Base-by-base conservation (phyloP, 139 green algal species). In the Spirogloea muscicola region DNA sequence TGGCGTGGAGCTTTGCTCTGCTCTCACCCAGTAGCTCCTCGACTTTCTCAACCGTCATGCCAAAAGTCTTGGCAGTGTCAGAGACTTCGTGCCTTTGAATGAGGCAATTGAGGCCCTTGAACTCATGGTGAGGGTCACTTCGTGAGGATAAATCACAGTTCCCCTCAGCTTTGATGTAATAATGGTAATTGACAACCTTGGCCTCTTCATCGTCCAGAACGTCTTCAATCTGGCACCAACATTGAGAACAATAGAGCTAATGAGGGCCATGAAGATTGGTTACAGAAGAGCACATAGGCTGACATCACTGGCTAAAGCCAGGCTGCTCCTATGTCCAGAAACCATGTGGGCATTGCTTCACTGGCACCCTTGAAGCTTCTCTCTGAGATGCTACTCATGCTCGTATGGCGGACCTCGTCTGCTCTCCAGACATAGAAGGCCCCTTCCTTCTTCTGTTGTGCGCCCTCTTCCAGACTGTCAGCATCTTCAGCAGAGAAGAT, bases 101-200 rank as follows among this genome's bases (percentile, higher is more conserved):
- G n/a, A 91, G 82, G 44, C 89, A 85, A 61, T 95, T 96, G 40
- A 85, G 86, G 25, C 89, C 90, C 0, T 5, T 37, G 65, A 96
- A 96, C 79, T 96, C 91, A 0, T 75, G 29, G 65, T 96, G 91
- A 0, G 91, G 91, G 77, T 96, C 91, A 42, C 82, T 91, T 4
- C 62, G 55, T 33, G 65, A 42, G 6, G 79, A 91, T 59, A 89
- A 61, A 58, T 82, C 66, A 34, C 59, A 81, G 66, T 91, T 91
- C 31, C 87, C 89, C 1, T 80, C 71, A 25, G 42, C 37, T 41
- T 83, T 81, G 1, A 94, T 77, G 59, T 79, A 79, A 82, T 95
- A 96, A 37, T 86, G 74, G 2, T 49, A 7, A 27, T 38, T 63
- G 51, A 90, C 88, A 38, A 85, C 1, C 36, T 40, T 13, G 51